A percentile compares a stretch with the other conserved stretches of the same genome.
Conservation (phyloP, 2,329 filamentous ascomycete species). For the Alternaria brassicicola region DNA sequence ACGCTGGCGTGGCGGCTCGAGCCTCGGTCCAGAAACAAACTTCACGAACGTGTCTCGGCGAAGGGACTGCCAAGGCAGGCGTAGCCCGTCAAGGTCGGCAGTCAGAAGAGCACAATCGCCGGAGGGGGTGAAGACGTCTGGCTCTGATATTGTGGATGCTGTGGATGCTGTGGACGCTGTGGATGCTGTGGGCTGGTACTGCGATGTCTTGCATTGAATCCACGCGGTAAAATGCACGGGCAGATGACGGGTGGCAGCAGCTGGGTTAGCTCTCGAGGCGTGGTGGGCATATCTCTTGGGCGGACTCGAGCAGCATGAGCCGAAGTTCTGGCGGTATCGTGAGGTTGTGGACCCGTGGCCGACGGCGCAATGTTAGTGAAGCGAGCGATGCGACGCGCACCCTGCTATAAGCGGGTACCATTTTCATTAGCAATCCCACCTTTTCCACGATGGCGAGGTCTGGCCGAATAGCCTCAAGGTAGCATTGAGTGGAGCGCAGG, state of each 20-base stretch:
- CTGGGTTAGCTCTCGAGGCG: background rate
- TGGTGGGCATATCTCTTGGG: background rate
- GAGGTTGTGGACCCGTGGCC: constrained; percentile 9
- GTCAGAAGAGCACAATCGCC: constrained; percentile 2
- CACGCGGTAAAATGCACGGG: background rate
- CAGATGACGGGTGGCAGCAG: background rate
- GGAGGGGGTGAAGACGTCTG: background rate
- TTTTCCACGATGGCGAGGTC: background rate
- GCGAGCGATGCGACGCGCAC: background rate
- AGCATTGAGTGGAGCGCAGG: constrained; percentile 8
- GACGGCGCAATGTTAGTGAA: constrained; percentile 8
- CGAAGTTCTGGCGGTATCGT: constrained; percentile 14
- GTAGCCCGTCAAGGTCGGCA: background rate
- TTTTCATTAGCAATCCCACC: constrained; percentile 5
- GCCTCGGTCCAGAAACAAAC: constrained; percentile 13
- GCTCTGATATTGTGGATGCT: background rate
- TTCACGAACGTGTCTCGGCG: background rate
- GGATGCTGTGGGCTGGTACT: background rate
- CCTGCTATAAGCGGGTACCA: background rate
- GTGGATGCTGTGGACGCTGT: background rate
- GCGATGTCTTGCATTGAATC: constrained; percentile 4
- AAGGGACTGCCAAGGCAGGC: background rate
- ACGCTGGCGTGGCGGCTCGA: background rate
- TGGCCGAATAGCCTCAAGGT: background rate
- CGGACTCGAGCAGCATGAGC: background rate